A percentile compares a stretch with the other conserved stretches of the same genome.
Evolutionary conservation across 768 basidiomycete genomes (phyloP).

Genomic region (Mrakia gelida): DNA sequence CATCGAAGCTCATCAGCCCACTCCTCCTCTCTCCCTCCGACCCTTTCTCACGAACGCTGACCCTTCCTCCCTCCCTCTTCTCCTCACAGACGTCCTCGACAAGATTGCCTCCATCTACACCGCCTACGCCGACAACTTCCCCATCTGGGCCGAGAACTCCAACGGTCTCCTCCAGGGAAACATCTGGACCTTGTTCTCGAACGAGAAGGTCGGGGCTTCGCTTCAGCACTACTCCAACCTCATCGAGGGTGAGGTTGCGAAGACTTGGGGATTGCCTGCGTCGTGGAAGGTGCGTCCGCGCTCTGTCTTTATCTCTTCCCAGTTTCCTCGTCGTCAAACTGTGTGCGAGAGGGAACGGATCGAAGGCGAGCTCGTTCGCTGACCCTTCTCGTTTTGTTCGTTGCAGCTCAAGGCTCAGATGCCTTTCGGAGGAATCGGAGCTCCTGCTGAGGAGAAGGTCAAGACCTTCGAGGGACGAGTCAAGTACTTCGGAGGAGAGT

Average conservation of each 20-base stretch:
- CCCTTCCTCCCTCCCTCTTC: not conserved
- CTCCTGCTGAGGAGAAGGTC: slow-evolving; percentile 43
- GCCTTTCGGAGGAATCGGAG: slow-evolving; percentile 43
- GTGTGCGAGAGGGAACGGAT: no score
- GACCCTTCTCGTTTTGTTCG: not conserved
- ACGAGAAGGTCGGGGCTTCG: slow-evolving; percentile 44
- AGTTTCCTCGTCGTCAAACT: no score
- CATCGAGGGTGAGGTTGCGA: slow-evolving; percentile 33
- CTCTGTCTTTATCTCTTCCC: not conserved
- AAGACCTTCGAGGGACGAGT: slow-evolving; percentile 31
- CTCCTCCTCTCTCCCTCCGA: no score
- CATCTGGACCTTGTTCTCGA: slow-evolving; percentile 44
- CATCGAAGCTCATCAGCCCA: no score
- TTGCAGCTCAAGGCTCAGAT: slow-evolving; percentile 33
- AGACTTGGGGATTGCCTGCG: slow-evolving; percentile 33
- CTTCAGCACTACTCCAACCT: slow-evolving; percentile 37
- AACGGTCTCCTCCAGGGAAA: slow-evolving; percentile 44
- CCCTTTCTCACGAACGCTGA: not conserved
- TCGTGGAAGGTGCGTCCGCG: slow-evolving; percentile 31
- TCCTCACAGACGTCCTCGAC: slow-evolving; percentile 23
- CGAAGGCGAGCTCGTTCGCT: not conserved
- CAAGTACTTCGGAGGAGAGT: slow-evolving; percentile 31
- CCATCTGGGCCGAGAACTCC: slow-evolving; percentile 40
- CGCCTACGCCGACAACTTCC: slow-evolving; percentile 33
- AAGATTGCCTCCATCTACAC: slow-evolving; percentile 33